Evolutionary conservation across 2,329 filamentous ascomycete genomes (phyloP), one percentile per base, ranked within the genome.

Genomic region (Epichloe coenophiala): DNA sequence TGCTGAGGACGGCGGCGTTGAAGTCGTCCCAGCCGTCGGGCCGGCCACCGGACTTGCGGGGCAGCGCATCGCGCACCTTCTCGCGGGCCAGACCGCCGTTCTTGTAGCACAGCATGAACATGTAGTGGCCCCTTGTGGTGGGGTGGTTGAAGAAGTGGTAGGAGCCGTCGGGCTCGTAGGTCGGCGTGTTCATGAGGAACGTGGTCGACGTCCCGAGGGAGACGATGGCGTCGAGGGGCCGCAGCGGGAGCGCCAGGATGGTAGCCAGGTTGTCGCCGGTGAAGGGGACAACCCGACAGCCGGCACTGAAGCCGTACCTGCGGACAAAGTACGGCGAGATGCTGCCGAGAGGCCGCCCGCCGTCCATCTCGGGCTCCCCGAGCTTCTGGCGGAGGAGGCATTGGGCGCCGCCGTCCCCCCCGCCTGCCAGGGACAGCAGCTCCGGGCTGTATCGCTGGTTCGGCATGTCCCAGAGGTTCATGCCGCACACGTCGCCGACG

Each of bases 41-140:
- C 50, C 9, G 17, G n/a, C 9, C 71, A 65, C 1, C 36, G 23
- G 23, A 27, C 3, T 37, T 3, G 0, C 36, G 36, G 36, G 27
- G 69, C 68, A 97, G 79, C 0, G 79, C 75, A 63, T 98, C 88
- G 50, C 93, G 85, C 55, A 97, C 80, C 60, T 86, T 83, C 65
- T 98, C 93, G 43, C 93, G 85, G 2, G 93, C 91, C 1, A 97
- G 80, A 2, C 89, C 89, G 58, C 93, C 93, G 69, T 98, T 98
- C 71, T 97, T 97, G 75, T 97, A 98, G 76, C 93, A 98, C 37
- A 98, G 81, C 93, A 98, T 98, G 70, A 98, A 97, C 93, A 98
- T 97, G 77, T 95, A 96, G 53, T 96, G 78, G 1, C 86, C 88
- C 0, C 83, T 72, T 1, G 88, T 95, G 43, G 89, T 93, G 1